A percentile compares a stretch with the other conserved stretches of the same genome.
Conservation (phyloP, 768 basidiomycete species). For the Hydnum rufescens region DNA sequence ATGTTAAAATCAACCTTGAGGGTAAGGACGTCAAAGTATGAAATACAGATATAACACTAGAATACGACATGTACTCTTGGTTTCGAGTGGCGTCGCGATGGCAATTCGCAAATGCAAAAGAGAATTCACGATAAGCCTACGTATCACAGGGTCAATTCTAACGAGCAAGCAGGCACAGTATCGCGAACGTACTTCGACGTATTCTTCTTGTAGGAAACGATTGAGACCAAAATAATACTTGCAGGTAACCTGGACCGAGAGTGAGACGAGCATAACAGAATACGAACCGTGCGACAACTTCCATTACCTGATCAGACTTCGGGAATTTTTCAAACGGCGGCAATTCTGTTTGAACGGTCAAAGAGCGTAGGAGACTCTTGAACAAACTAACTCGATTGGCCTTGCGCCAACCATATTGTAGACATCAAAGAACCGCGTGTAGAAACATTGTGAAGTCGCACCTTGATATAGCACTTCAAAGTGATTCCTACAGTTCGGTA, state of each 20-base stretch:
- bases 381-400: slow-evolving; percentile 80
- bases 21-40: slow-evolving; percentile 1
- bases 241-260: slow-evolving; percentile 54
- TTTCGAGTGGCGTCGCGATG: slow-evolving; percentile 48
- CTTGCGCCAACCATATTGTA: too few relatives aligned
- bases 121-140: slow-evolving; percentile 76
- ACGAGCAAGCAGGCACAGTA: background rate
- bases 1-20: slow-evolving; percentile 69
- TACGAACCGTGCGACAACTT: background rate
- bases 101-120: slow-evolving; percentile 73
- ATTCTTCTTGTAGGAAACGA: slow-evolving; percentile 83
- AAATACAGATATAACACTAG: background rate
- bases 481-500: slow-evolving; percentile 85
- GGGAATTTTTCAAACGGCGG: slow-evolving; percentile 62
- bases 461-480: slow-evolving; percentile 88
- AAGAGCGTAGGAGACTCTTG: slow-evolving; percentile 78
- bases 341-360: slow-evolving; percentile 69
- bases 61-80: slow-evolving; percentile 43
- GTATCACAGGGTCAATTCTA: background rate
- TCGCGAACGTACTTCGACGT: slow-evolving; percentile 47
- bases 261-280: background rate
- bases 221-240: slow-evolving; percentile 91
- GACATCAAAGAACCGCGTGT: background rate
- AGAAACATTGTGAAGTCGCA: slow-evolving; percentile 20
- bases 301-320: slow-evolving; percentile 58